Evolutionary conservation across 2,329 filamentous ascomycete genomes (phyloP).

Genomic region (Scleromitrula shiraiana): DNA sequence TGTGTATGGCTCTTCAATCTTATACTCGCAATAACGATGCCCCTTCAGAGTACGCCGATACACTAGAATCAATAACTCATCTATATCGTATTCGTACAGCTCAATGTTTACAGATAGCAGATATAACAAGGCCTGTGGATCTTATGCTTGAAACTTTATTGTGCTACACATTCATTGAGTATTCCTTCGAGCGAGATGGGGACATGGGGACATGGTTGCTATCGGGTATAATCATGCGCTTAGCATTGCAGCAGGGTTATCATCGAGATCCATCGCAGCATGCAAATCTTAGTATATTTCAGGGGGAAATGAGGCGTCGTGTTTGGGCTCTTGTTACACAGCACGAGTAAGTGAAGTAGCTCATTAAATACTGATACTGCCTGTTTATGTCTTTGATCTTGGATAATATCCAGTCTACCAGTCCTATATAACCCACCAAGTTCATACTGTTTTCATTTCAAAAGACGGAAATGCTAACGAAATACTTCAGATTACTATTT

Average conservation of each 20-base stretch:
- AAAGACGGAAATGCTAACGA: background rate
- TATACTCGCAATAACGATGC: constrained; percentile 37
- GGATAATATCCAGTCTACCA: too few relatives aligned
- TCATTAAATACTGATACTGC: too few relatives aligned
- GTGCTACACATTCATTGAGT: constrained; percentile 39
- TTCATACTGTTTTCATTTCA: too few relatives aligned
- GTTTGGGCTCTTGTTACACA: constrained; percentile 48
- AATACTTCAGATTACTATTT: constrained; percentile 40
- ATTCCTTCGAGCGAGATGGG: constrained; percentile 36
- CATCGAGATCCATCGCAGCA: constrained; percentile 48
- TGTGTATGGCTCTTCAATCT: constrained; percentile 31
- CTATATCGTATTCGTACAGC: constrained; percentile 42
- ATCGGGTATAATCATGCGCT: constrained; percentile 40
- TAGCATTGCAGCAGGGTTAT: constrained; percentile 52
- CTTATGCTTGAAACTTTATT: constrained; percentile 43
- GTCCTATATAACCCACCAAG: background rate
- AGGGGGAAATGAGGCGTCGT: constrained; percentile 55
- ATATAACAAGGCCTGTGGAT: constrained; percentile 39
- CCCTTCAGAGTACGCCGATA: constrained; percentile 39
- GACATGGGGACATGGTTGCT: constrained; percentile 49
- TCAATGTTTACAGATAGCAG: constrained; percentile 42
- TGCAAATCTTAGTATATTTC: constrained; percentile 41
- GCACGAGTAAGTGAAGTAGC: constrained; percentile 44
- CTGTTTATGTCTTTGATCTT: too few relatives aligned
- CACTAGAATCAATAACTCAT: constrained; percentile 39